A percentile compares a stretch with the other conserved stretches of the same genome.
Conservation (phyloP, 139 green algal species). For the Chlorella ohadii region DNA sequence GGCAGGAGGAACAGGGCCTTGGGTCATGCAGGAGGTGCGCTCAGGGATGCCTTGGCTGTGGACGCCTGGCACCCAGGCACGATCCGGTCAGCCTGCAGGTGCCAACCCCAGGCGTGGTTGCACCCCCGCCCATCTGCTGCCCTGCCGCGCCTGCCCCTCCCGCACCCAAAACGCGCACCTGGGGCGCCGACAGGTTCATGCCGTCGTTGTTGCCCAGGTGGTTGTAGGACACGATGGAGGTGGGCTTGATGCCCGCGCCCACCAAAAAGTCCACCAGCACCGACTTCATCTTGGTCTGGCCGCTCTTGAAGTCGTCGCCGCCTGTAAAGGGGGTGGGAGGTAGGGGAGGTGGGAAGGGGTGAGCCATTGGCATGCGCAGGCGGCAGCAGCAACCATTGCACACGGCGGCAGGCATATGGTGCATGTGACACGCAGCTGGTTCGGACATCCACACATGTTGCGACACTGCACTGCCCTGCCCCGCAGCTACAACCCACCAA, state of each 20-base stretch:
- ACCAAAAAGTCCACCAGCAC: conserved; percentile 98
- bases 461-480: background rate
- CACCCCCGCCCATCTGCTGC: background rate
- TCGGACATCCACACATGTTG: too few relatives aligned
- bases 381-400: too few relatives aligned
- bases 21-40: too few relatives aligned
- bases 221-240: conserved; percentile 98
- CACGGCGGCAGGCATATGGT: too few relatives aligned
- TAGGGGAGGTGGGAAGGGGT: background rate
- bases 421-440: too few relatives aligned
- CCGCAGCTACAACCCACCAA: conserved; percentile 58
- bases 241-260: conserved; percentile 98
- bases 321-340: background rate
- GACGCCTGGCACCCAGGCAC: too few relatives aligned
- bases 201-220: conserved; percentile 99
- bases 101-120: too few relatives aligned
- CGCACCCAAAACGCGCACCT: background rate
- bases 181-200: conserved; percentile 94
- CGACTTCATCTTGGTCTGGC: conserved; percentile 98
- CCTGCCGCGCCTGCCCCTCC: background rate
- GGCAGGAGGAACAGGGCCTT: too few relatives aligned
- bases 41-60: too few relatives aligned
- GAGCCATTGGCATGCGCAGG: too few relatives aligned
- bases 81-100: too few relatives aligned
- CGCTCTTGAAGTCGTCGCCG: conserved; percentile 99